Evolutionary conservation across 768 basidiomycete genomes (phyloP).

Genomic region (Russula vinacea): DNA sequence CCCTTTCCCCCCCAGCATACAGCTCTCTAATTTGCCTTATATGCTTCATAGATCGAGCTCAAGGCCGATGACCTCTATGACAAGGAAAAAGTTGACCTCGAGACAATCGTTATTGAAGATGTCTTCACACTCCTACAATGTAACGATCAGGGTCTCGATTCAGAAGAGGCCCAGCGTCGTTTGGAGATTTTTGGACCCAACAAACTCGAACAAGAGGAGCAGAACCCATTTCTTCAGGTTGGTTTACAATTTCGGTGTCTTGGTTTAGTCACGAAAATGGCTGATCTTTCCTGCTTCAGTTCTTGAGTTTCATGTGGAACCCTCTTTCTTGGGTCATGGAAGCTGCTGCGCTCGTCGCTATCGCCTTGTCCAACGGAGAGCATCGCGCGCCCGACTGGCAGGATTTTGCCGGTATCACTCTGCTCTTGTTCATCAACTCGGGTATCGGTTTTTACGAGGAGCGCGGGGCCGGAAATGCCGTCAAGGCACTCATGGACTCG

Average conservation of each 20-base stretch:
- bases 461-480: slow-evolving; percentile 94
- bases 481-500: slow-evolving; percentile 99
- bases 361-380: slow-evolving; percentile 92
- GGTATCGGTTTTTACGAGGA: slow-evolving; percentile 98
- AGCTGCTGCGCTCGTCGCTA: slow-evolving; percentile 90
- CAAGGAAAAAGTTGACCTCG: slow-evolving; percentile 98
- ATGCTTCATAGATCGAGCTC: slow-evolving; percentile 61
- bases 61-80: slow-evolving; percentile 94
- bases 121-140: slow-evolving; percentile 96
- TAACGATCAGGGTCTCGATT: slow-evolving; percentile 70
- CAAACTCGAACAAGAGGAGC: slow-evolving; percentile 87
- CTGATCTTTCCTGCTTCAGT: slow-evolving; percentile 43
- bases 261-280: background rate
- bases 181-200: slow-evolving; percentile 94
- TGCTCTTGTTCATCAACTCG: slow-evolving; percentile 91
- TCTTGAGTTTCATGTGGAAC: slow-evolving; percentile 99
- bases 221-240: slow-evolving; percentile 63
- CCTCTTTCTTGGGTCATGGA: slow-evolving; percentile 99
- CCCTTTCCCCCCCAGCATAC: background rate
- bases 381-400: slow-evolving; percentile 88
- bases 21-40: background rate
- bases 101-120: slow-evolving; percentile 94
- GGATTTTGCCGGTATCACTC: slow-evolving; percentile 95
- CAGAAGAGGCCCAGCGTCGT: slow-evolving; percentile 77
- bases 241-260: background rate